Percentiles rank a stretch among this genome's conserved stretches.
Conservation (phyloP, 805 yeast species). For the Metschnikowia rubicola region DNA sequence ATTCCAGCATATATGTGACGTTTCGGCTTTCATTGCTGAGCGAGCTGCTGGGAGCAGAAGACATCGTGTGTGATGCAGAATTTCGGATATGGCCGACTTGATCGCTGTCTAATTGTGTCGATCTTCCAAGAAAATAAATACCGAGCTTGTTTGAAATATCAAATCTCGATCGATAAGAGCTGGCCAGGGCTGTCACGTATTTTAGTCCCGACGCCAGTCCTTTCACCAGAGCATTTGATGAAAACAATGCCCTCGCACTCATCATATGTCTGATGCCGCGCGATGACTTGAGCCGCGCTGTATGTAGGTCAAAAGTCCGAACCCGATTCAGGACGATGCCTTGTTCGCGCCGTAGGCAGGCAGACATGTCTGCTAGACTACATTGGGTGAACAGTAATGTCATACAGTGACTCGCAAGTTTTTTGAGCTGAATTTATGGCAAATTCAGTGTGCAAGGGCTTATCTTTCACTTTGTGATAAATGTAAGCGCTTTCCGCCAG, state of each 20-base stretch:
- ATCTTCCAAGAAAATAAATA: background rate
- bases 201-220: background rate
- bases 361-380: background rate
- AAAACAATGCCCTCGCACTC: constrained; percentile 4
- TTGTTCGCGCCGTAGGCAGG: too few species aligned
- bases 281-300: constrained; percentile 4
- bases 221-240: constrained; percentile 1
- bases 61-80: constrained; percentile 1
- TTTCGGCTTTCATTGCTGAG: background rate
- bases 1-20: background rate
- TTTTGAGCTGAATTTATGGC: too few species aligned
- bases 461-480: too few species aligned
- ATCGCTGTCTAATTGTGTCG: too few species aligned
- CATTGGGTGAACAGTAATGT: too few species aligned
- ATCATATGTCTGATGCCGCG: constrained; percentile 1
- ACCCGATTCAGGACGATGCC: too few species aligned
- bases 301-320: background rate
- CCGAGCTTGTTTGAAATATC: too few species aligned
- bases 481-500: too few species aligned
- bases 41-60: constrained; percentile 2
- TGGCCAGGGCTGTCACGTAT: background rate
- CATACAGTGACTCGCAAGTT: too few species aligned
- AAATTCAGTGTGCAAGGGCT: too few species aligned
- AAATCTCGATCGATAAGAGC: background rate
- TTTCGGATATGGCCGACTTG: background rate